Evolutionary conservation across 306 rosid species (phyloP), one percentile per base, ranked within the genome.

Genomic region (Rosa multiflora): DNA sequence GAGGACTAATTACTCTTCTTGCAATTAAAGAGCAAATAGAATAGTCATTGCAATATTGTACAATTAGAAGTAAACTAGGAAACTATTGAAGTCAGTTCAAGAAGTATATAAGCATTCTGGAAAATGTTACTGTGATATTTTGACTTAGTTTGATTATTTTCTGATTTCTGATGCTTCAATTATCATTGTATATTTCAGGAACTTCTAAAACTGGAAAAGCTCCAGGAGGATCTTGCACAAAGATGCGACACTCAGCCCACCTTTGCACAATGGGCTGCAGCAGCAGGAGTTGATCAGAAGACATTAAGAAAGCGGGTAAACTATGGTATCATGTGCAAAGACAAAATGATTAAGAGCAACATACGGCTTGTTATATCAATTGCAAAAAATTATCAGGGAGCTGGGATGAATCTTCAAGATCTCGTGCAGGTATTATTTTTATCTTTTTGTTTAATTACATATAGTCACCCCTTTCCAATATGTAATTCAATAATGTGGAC

Each of bases 391-490:
- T 95, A 89, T 83, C 97, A 89, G 83, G 97, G 98, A 72, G 83
- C 83, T 76, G 99, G 99, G 80, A 91, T 95, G 97, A 92, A 90
- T 84, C 93, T 95, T 71, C 94, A 89, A 82, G 99, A 95, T 91
- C 94, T 95, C 77, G 99, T 95, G 77, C 99, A 91, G 98, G 99
- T 95, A 90, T 80, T 43, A 78, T 56, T 81, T 58, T 58, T 43
- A 17, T 78, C 26, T 8, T 32, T 14, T 39, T 44, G 49, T 20
- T 42, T 12, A 39, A 63, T 29, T 67, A 8, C 46, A 35, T 14
- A 67, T 13, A 39, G 23, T 17, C 47, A 39, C 47, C n/a, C 47
- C 44, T 62, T 63, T 7, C 43, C 17, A 20, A 7, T 63, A 5
- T 63, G 68, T 32, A 29, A 63, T 63, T 63, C n/a, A 29, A 35